A percentile compares a stretch with the other conserved stretches of the same genome.
phyloP scores from a whole-genome alignment of 139 green algal species.

The Bryopsis sp. region DNA sequence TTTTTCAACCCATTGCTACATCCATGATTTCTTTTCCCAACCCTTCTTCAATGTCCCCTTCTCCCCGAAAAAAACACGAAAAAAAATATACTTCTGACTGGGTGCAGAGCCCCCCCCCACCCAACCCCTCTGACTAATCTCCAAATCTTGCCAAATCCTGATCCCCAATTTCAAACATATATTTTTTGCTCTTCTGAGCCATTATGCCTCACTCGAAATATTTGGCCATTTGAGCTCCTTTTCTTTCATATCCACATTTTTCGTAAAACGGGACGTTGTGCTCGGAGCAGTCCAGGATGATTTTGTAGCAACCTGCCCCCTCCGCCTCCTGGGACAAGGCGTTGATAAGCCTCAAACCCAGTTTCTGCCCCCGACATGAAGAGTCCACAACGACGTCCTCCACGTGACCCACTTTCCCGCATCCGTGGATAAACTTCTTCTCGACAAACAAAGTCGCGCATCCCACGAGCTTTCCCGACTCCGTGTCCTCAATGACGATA shows the following conservation, averaged over 20 bases:
- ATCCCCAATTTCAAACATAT: too few relatives aligned
- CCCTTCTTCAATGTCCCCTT: too few relatives aligned
- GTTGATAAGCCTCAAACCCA: conserved; percentile 67
- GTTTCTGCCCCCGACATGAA: conserved; percentile 44
- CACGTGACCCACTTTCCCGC: conserved; percentile 74
- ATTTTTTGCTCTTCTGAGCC: too few relatives aligned
- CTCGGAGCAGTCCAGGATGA: conserved; percentile 92
- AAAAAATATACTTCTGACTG: too few relatives aligned
- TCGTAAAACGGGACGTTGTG: conserved; percentile 82
- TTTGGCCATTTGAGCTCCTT: conserved; percentile 89
- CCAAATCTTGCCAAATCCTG: too few relatives aligned
- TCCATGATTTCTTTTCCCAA: too few relatives aligned
- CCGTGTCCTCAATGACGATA: conserved; percentile 30
- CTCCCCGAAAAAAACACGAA: too few relatives aligned
- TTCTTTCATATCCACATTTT: conserved; percentile 73
- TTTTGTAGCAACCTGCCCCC: conserved; percentile 79
- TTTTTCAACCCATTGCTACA: too few relatives aligned
- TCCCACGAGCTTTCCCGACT: conserved; percentile 42
- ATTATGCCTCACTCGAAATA: conserved; percentile 16
- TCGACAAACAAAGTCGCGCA: conserved; percentile 73
- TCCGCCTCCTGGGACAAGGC: conserved; percentile 40
- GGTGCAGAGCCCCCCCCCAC: too few relatives aligned
- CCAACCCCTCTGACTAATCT: too few relatives aligned
- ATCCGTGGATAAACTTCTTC: conserved; percentile 79
- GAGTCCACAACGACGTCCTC: conserved; percentile 88